Conservation (phyloP, 352 stramenopile genomes). For the Globisporangium takayamanum region DNA sequence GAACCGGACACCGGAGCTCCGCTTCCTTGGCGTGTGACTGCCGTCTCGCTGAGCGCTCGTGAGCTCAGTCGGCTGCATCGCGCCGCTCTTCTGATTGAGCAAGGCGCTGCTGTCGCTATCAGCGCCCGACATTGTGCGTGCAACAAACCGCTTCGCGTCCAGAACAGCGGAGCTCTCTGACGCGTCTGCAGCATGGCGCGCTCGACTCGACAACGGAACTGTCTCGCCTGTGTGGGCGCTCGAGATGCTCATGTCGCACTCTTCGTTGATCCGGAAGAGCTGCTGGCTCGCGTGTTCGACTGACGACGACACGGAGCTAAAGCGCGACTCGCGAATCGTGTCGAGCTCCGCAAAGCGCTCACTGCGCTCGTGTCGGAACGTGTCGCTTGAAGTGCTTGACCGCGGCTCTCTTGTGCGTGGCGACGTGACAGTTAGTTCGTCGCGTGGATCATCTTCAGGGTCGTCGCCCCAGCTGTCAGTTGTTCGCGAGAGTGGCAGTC, state of each 20-base stretch:
- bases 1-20: neutral
- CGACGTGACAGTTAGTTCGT: slow-evolving; percentile 3
- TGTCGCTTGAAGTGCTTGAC: neutral
- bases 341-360: slow-evolving; percentile 5
- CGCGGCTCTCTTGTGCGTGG: neutral
- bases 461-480: slow-evolving; percentile 58
- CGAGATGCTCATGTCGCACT: slow-evolving; percentile 13
- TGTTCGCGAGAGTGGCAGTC: slow-evolving; percentile 46
- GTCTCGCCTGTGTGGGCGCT: slow-evolving; percentile 13
- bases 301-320: slow-evolving; percentile 10
- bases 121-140: neutral
- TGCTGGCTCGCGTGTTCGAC: slow-evolving; percentile 4
- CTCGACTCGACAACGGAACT: slow-evolving; percentile 6
- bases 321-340: slow-evolving; percentile 8
- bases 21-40: neutral
- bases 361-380: neutral
- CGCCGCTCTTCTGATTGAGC: neutral
- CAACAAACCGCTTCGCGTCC: neutral
- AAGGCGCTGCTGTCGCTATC: neutral
- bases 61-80: neutral
- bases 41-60: neutral
- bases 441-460: slow-evolving; percentile 9
- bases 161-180: neutral
- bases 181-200: neutral
- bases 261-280: slow-evolving; percentile 12